Percentiles rank a stretch among this genome's conserved stretches.
phyloP scores from a whole-genome alignment of 2,329 filamentous ascomycete genomes.

The Penicillium expansum region DNA sequence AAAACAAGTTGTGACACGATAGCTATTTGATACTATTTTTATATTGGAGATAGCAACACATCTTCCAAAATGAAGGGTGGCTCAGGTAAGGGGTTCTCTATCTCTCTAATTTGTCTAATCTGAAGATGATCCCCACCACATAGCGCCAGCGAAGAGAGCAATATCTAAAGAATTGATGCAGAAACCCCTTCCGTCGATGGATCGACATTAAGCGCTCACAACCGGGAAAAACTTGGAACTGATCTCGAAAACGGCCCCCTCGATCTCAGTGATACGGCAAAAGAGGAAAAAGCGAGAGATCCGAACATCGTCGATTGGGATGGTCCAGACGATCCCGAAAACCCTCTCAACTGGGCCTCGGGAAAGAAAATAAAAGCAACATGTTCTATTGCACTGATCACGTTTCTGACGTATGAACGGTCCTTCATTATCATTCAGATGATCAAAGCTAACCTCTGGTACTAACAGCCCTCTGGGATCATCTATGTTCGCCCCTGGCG shows the following conservation, averaged over 20 bases:
- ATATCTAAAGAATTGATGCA: not conserved
- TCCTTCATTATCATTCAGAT: not conserved
- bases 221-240: slow-evolving; percentile 3
- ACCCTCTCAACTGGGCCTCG: slow-evolving; percentile 22
- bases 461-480: slow-evolving; percentile 34
- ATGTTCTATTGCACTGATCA: slow-evolving; percentile 49
- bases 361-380: slow-evolving; percentile 49
- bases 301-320: slow-evolving; percentile 61
- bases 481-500: slow-evolving; percentile 48
- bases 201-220: slow-evolving; percentile 18
- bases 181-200: slow-evolving; percentile 15
- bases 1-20: not conserved
- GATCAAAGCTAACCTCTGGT: not conserved
- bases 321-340: slow-evolving; percentile 51
- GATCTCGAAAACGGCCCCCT: slow-evolving; percentile 14
- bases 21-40: too few species aligned
- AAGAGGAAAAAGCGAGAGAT: slow-evolving; percentile 23
- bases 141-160: not conserved
- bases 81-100: not conserved
- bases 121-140: not conserved
- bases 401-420: slow-evolving; percentile 15
- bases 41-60: not conserved
- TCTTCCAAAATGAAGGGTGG: not conserved
- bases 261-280: not conserved
- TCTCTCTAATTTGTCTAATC: too few species aligned